Evolutionary conservation across 2,329 filamentous ascomycete genomes (phyloP), one percentile per base, ranked within the genome.

Genomic region (Dendrostoma leiphaemia): DNA sequence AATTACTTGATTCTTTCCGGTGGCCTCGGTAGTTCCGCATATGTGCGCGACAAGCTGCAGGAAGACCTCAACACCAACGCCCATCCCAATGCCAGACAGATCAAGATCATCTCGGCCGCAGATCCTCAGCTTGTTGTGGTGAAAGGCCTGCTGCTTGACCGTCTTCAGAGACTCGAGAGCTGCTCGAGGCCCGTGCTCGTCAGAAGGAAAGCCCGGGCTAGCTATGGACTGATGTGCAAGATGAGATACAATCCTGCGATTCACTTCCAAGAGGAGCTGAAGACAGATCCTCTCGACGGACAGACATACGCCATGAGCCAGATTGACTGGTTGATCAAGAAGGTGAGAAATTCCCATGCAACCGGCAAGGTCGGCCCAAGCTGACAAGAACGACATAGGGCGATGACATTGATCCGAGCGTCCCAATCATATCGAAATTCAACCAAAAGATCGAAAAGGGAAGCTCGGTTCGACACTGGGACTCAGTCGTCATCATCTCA

Each of bases 71-170:
- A 55, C 24, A 63, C 48, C 4, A 63, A 65, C 7, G 62, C 63
- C 2, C 72, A 76, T 44, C 65, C 67, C 3, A 73, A 68, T 49
- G 69, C 72, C 4, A 58, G 59, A 9, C 60, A 67, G 8, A 63
- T 73, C 26, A 64, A 68, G 31, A 72, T 78, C 15, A 58, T 77
- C 3, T 73, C 73, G 8, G 74, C 72, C 2, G 73, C 75, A 8
- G 79, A 82, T 43, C 79, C 80, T 0, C 78, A 82, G 51, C 74
- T 83, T 0, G 78, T 79, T 5, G 79, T 82, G 1, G 78, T 79
- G 38, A 78, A 79, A 56, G 79, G 80, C 0, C 65, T 82, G 2
- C 73, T 82, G 1, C 67, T 74, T 3, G 78, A 83, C 46, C 71
- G 78, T 10, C 67, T 80, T n/a, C 74, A 79, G 38, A 76, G 71